Conservation (phyloP, 768 basidiomycete species). For the Clathrus columnatus region DNA sequence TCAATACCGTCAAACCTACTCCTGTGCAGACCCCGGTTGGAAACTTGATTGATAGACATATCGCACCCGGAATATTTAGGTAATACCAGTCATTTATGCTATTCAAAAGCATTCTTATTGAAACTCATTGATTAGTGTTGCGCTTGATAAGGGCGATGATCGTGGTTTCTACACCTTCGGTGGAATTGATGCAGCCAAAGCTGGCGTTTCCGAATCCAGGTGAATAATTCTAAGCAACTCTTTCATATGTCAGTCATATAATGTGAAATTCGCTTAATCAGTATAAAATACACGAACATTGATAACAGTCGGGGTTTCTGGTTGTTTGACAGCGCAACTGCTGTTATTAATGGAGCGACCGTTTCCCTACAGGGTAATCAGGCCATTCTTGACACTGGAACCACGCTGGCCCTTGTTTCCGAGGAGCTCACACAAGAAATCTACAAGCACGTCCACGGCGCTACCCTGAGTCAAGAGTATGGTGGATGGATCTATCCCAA, state of each 20-base stretch:
- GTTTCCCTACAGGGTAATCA: conserved; percentile 22
- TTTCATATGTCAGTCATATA: no score
- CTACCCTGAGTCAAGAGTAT: conserved; percentile 24
- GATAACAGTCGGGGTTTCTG: conserved; percentile 31
- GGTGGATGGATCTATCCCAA: conserved; percentile 32
- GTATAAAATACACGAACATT: conserved; percentile 4
- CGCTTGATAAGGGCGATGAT: conserved; percentile 28
- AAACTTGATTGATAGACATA: conserved; percentile 29
- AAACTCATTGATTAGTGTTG: conserved; percentile 22
- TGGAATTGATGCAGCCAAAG: conserved; percentile 25
- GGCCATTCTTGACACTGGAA: conserved; percentile 32
- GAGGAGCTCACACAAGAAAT: conserved; percentile 25
- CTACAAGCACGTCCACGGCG: conserved; percentile 28
- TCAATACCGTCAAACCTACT: conserved; percentile 30
- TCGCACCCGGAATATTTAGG: conserved; percentile 12
- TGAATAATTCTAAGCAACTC: no score
- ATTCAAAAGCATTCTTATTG: no score
- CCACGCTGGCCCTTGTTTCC: conserved; percentile 23
- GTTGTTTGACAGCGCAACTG: conserved; percentile 25
- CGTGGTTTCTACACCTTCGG: conserved; percentile 34
- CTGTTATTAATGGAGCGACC: conserved; percentile 19
- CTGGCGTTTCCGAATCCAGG: neutral
- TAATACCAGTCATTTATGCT: no score
- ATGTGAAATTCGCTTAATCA: no score
- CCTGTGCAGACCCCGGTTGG: conserved; percentile 30